Percentiles rank a stretch among this genome's conserved stretches.
Evolutionary conservation across 2,329 filamentous ascomycete species (phyloP).

Genomic region (Colletotrichum kahawae): DNA sequence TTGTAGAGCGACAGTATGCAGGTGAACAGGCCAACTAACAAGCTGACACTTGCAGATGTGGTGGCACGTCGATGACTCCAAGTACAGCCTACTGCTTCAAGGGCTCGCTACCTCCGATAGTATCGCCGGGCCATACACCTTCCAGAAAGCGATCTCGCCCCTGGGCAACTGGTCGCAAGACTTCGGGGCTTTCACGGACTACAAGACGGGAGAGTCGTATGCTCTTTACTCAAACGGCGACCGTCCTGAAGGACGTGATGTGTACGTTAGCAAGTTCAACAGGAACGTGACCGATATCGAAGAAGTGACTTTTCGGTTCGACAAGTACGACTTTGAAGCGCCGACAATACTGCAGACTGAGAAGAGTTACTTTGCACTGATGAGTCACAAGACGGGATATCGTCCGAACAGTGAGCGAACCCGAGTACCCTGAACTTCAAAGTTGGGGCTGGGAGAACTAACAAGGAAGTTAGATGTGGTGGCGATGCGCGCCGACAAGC

Average conservation of each 20-base stretch:
- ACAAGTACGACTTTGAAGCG: conserved; percentile 65
- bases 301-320: conserved; percentile 56
- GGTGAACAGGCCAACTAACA: not conserved
- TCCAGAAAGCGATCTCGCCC: conserved; percentile 57
- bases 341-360: conserved; percentile 66
- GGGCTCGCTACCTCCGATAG: conserved; percentile 58
- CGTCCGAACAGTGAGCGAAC: conserved; percentile 53
- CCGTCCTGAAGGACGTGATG: conserved; percentile 56
- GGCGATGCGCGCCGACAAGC: conserved; percentile 55
- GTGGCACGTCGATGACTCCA: conserved; percentile 66
- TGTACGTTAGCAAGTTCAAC: conserved; percentile 61
- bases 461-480: conserved; percentile 45
- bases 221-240: conserved; percentile 67
- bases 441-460: too few relatives aligned
- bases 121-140: conserved; percentile 58
- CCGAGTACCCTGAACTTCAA: not conserved
- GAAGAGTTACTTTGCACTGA: conserved; percentile 62
- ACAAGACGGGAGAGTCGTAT: conserved; percentile 60
- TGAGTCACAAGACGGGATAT: conserved; percentile 69
- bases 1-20: too few relatives aligned
- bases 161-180: conserved; percentile 69
- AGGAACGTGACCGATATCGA: conserved; percentile 55
- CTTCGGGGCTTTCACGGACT: conserved; percentile 65
- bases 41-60: conserved; percentile 46
- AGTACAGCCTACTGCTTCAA: conserved; percentile 61